These are phyloP conservation scores for Aspergillus viridinutans DNA, from an alignment of 2,329 filamentous ascomycete species.

Conservation along the genomic window DNA sequence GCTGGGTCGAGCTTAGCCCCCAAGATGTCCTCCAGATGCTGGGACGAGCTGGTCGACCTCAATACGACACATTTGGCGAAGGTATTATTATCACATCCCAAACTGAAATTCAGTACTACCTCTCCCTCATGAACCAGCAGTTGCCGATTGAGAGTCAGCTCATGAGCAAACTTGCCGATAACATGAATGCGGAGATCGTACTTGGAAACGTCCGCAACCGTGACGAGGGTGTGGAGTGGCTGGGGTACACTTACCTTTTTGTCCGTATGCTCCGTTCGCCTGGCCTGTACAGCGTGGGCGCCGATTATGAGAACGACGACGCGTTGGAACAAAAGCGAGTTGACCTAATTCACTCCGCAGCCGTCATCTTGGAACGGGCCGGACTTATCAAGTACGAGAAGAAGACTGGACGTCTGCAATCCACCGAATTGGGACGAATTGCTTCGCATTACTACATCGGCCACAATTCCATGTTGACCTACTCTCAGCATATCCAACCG, in stretches of 20 bases:
- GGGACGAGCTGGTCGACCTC: slow-evolving; percentile 89
- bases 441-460: slow-evolving; percentile 99
- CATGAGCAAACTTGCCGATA: slow-evolving; percentile 87
- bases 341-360: slow-evolving; percentile 94
- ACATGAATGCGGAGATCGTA: slow-evolving; percentile 93
- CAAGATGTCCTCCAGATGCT: slow-evolving; percentile 99
- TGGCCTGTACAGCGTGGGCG: slow-evolving; percentile 88
- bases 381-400: slow-evolving; percentile 94
- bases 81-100: slow-evolving; percentile 98
- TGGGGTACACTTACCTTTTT: slow-evolving; percentile 96
- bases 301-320: slow-evolving; percentile 90
- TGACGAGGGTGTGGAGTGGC: slow-evolving; percentile 97
- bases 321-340: slow-evolving; percentile 93
- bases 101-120: slow-evolving; percentile 91
- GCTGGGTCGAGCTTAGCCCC: slow-evolving; percentile 95
- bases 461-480: slow-evolving; percentile 92
- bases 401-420: slow-evolving; percentile 80
- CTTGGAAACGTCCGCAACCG: slow-evolving; percentile 86
- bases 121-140: slow-evolving; percentile 94
- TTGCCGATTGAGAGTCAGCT: slow-evolving; percentile 96
- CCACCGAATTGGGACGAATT: slow-evolving; percentile 90
- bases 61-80: slow-evolving; percentile 96
- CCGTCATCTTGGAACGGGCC: slow-evolving; percentile 78
- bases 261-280: slow-evolving; percentile 96
- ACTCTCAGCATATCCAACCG: slow-evolving; percentile 91